These are phyloP conservation scores for Hypoxylon subgilvum DNA, from an alignment of 495 filamentous ascomycete genomes.

Conservation along the genomic window DNA sequence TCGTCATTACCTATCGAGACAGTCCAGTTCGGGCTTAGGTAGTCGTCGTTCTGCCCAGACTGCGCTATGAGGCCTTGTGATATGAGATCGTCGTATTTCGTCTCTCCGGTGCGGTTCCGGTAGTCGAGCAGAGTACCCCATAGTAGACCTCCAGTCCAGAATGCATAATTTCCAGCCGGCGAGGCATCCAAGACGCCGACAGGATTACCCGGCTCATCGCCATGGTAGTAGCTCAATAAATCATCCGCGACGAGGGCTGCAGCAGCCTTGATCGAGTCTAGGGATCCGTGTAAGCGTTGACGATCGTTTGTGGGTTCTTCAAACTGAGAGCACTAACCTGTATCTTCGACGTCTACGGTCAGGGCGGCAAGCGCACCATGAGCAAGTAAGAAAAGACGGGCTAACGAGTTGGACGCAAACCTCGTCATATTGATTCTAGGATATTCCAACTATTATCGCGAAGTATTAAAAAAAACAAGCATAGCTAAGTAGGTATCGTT, in stretches of 20 bases:
- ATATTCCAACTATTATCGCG: background rate
- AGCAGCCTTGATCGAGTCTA: conserved; percentile 61
- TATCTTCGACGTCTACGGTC: conserved; percentile 33
- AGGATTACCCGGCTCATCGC: conserved; percentile 55
- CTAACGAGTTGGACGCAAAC: conserved; percentile 10
- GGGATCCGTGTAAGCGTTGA: conserved; percentile 2
- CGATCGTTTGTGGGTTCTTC: background rate
- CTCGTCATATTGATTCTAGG: conserved; percentile 28
- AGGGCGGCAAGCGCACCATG: conserved; percentile 31
- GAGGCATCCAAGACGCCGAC: conserved; percentile 58
- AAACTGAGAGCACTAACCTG: conserved; percentile 20
- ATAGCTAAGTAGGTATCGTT: no score
- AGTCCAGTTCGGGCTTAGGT: conserved; percentile 70
- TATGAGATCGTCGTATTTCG: conserved; percentile 65
- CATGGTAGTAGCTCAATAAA: conserved; percentile 64
- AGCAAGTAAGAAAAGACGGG: conserved; percentile 22
- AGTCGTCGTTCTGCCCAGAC: conserved; percentile 62
- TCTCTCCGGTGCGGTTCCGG: conserved; percentile 71
- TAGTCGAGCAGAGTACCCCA: conserved; percentile 74
- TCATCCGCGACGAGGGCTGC: conserved; percentile 62
- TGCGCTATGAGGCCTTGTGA: conserved; percentile 65
- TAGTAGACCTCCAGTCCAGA: conserved; percentile 68
- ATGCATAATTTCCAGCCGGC: conserved; percentile 38
- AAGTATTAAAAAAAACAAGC: background rate
- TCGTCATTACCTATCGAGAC: conserved; percentile 76